Evolutionary conservation across 768 basidiomycete genomes (phyloP).

Genomic region (Gloeostereum incarnatum): DNA sequence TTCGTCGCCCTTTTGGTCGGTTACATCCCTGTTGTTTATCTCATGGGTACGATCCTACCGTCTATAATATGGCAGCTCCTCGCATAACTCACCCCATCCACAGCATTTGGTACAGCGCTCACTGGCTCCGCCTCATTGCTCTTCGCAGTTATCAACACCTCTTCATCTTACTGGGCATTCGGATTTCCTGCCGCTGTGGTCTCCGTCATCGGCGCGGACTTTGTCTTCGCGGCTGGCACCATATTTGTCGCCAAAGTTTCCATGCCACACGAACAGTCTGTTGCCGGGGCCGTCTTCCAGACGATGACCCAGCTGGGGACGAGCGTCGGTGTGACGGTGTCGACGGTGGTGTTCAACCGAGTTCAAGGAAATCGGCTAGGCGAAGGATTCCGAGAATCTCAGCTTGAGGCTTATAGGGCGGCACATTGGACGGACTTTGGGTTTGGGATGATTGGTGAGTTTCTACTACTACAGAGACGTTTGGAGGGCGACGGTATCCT

Average conservation of each 20-base stretch:
- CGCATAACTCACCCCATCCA: background rate
- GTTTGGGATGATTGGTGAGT: too few relatives aligned
- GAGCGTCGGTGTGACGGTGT: conserved; percentile 60
- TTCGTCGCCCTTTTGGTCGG: conserved; percentile 53
- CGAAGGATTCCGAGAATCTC: too few relatives aligned
- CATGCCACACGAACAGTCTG: conserved; percentile 61
- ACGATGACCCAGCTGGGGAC: conserved; percentile 72
- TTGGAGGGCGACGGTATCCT: too few relatives aligned
- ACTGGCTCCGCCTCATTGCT: conserved; percentile 52
- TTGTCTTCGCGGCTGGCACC: conserved; percentile 65
- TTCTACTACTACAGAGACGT: too few relatives aligned
- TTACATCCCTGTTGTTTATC: conserved; percentile 41
- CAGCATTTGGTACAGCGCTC: conserved; percentile 38
- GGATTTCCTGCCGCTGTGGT: conserved; percentile 62
- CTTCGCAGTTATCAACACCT: conserved; percentile 57
- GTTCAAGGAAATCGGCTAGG: too few relatives aligned
- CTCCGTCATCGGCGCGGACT: conserved; percentile 69
- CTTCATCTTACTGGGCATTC: conserved; percentile 61
- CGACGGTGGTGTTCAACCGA: conserved; percentile 62
- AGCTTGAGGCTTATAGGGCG: too few relatives aligned
- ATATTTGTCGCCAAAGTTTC: conserved; percentile 66
- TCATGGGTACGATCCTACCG: conserved; percentile 39
- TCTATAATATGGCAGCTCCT: background rate
- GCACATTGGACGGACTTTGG: too few relatives aligned
- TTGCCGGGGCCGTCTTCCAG: conserved; percentile 70